Percentiles rank a stretch among this genome's conserved stretches.
Evolutionary conservation across 768 basidiomycete species (phyloP).

Genomic region (Boletus rubescentipes): DNA sequence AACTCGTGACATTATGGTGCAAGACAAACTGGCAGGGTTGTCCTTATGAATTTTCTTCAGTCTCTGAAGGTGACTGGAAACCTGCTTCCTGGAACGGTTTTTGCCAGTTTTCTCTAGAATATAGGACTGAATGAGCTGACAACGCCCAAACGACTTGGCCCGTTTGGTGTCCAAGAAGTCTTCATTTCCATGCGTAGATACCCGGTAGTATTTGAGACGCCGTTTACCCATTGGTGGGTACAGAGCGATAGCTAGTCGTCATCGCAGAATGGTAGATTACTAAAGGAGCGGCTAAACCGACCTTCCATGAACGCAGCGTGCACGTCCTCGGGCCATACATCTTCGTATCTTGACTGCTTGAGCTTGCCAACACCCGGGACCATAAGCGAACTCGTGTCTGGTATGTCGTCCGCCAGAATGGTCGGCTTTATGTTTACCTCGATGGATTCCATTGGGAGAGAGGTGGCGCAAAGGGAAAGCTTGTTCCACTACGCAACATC

Average conservation of each 20-base stretch:
- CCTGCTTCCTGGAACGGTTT: constrained; percentile 39
- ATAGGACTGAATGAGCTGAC: constrained; percentile 41
- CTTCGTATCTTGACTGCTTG: constrained; percentile 34
- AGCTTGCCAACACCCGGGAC: constrained; percentile 10
- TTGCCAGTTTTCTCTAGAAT: constrained; percentile 38
- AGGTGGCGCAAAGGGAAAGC: constrained; percentile 16
- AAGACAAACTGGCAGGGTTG: constrained; percentile 33
- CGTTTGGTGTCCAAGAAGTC: constrained; percentile 6
- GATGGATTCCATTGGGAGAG: constrained; percentile 20
- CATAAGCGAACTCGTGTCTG: not conserved
- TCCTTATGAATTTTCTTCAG: constrained; percentile 35
- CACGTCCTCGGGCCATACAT: constrained; percentile 36
- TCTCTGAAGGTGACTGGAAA: constrained; percentile 40
- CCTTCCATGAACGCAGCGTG: constrained; percentile 39
- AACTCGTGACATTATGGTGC: not conserved
- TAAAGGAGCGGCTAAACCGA: constrained; percentile 7
- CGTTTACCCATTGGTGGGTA: constrained; percentile 38
- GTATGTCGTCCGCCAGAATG: constrained; percentile 6
- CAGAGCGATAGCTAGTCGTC: constrained; percentile 25
- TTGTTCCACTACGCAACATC: constrained; percentile 1
- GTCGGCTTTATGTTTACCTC: constrained; percentile 18
- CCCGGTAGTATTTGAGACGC: constrained; percentile 33
- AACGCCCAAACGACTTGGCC: constrained; percentile 36
- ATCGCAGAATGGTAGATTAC: constrained; percentile 7
- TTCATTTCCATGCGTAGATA: constrained; percentile 20